Conservation (phyloP, 345 rosid species). For the Pugionium cornutum region DNA sequence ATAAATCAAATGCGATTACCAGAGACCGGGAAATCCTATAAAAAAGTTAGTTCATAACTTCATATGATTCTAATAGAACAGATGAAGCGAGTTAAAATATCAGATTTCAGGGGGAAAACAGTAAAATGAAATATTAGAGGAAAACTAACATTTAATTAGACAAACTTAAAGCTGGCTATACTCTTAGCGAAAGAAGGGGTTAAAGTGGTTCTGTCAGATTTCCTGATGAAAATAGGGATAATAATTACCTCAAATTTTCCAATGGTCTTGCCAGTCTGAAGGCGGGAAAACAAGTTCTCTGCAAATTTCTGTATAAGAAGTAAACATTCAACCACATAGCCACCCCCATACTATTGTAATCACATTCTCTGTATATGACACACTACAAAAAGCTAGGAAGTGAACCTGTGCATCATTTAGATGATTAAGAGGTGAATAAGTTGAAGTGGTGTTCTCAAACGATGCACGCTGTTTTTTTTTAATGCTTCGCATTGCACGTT, state of each 20-base stretch:
- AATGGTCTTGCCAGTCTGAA: constrained; percentile 63
- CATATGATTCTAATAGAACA: neutral
- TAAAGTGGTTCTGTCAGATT: neutral
- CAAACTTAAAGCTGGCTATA: neutral
- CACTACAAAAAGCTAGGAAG: constrained; percentile 17
- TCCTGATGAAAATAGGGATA: constrained; percentile 12
- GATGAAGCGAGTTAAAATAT: neutral
- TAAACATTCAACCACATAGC: constrained; percentile 3
- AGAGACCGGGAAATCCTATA: constrained; percentile 6
- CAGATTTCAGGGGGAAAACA: neutral
- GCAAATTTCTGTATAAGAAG: constrained; percentile 66
- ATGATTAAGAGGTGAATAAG: constrained; percentile 81
- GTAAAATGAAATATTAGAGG: neutral
- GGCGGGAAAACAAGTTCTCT: constrained; percentile 83
- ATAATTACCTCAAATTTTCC: constrained; percentile 59
- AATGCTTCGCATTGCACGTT: constrained; percentile 75
- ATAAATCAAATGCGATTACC: neutral
- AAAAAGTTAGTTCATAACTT: neutral
- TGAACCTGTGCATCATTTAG: constrained; percentile 85
- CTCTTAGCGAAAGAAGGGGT: neutral
- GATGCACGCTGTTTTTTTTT: constrained; percentile 77
- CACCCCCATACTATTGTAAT: neutral
- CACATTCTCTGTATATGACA: constrained; percentile 1
- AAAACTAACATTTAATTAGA: neutral
- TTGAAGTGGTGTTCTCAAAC: constrained; percentile 47